A percentile compares a stretch with the other conserved stretches of the same genome.
Evolutionary conservation across 148 eudicot genomes (phyloP).

Genomic region (Cornus kousa): DNA sequence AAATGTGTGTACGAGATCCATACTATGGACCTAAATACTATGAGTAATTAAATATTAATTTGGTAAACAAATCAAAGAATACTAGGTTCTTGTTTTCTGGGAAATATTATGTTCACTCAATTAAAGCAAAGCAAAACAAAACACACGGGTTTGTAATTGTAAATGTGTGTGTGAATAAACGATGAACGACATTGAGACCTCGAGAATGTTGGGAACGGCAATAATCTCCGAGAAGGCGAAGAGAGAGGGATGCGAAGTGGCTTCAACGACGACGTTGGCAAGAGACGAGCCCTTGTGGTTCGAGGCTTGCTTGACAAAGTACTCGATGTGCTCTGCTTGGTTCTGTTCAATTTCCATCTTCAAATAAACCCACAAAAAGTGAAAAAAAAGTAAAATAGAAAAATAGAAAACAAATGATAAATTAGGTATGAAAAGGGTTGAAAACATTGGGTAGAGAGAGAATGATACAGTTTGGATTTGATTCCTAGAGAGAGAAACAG

Average conservation of each 20-base stretch:
- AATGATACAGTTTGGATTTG: not conserved
- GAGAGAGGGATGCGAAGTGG: slow-evolving; percentile 82
- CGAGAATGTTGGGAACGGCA: slow-evolving; percentile 55
- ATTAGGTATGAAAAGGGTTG: not conserved
- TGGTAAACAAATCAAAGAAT: no score
- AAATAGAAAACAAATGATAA: not conserved
- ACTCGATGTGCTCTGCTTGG: slow-evolving; percentile 85
- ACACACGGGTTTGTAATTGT: not conserved
- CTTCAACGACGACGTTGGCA: slow-evolving; percentile 53
- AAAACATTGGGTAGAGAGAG: not conserved
- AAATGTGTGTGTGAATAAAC: not conserved
- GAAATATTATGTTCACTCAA: no score
- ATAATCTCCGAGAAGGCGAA: slow-evolving; percentile 98
- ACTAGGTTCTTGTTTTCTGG: no score
- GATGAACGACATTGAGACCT: slow-evolving; percentile 35
- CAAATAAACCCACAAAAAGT: not conserved
- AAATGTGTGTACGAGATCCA: no score
- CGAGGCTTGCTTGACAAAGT: slow-evolving; percentile 73
- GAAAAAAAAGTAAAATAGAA: no score
- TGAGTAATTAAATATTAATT: no score
- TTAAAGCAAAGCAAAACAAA: not conserved
- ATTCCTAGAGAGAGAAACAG: not conserved
- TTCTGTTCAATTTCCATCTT: slow-evolving; percentile 80
- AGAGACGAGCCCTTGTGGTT: slow-evolving; percentile 51
- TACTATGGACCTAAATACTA: no score